Conservation (phyloP, 2,329 filamentous ascomycete species). For the Penicillium sp. region DNA sequence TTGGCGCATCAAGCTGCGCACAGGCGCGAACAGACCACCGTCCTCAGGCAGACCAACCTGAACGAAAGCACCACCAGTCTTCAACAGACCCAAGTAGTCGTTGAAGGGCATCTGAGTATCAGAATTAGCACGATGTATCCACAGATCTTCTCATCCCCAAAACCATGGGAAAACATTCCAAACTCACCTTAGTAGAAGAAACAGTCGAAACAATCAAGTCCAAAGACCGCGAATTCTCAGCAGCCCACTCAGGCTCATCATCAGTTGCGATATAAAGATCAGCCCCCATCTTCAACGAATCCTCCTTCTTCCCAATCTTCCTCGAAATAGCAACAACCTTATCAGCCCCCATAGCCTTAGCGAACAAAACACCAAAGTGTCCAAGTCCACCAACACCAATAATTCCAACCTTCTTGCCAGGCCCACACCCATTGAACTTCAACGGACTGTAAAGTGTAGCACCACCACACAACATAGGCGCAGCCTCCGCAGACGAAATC, state of each 20-base stretch:
- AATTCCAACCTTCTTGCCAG: conserved; percentile 71
- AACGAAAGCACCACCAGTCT: conserved; percentile 60
- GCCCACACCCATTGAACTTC: conserved; percentile 66
- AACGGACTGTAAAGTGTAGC: conserved; percentile 73
- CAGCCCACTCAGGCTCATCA: conserved; percentile 57
- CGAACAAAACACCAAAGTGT: conserved; percentile 71
- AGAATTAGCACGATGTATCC: no score
- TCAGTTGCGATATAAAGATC: conserved; percentile 58
- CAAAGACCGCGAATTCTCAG: conserved; percentile 49
- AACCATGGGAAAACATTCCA: neutral
- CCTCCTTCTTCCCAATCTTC: conserved; percentile 51
- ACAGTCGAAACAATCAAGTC: conserved; percentile 61
- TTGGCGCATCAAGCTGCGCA: conserved; percentile 59
- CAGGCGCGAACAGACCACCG: conserved; percentile 52
- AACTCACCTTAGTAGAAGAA: conserved; percentile 50
- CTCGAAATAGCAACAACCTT: conserved; percentile 60
- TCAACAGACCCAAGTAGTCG: conserved; percentile 62
- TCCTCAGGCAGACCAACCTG: conserved; percentile 69
- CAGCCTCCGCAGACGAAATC: conserved; percentile 53
- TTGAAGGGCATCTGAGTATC: conserved; percentile 58
- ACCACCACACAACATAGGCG: conserved; percentile 78
- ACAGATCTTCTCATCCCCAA: no score
- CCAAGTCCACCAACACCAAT: conserved; percentile 74
- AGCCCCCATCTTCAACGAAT: conserved; percentile 58
- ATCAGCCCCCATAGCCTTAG: conserved; percentile 70